phyloP scores from a whole-genome alignment of 139 green algal genomes.

The Asterochloris sp. region DNA sequence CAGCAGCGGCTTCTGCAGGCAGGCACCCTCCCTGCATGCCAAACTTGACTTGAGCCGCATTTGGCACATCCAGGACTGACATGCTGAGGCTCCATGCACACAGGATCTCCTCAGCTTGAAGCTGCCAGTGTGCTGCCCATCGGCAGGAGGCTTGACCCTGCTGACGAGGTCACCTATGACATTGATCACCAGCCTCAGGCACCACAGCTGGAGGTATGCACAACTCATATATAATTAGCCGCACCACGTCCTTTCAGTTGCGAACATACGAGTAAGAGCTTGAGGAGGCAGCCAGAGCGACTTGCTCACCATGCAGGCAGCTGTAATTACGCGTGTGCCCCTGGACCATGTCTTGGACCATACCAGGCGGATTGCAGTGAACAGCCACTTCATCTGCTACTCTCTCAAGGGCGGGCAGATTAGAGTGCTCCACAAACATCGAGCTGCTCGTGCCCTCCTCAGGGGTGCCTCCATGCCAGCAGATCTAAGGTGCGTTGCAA shows the following conservation, averaged over 20 bases:
- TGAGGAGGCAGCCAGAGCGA: not conserved
- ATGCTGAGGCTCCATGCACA: not conserved
- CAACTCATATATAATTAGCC: not conserved
- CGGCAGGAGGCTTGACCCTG: not conserved
- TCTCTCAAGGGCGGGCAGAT: slow-evolving; percentile 72
- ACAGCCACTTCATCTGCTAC: slow-evolving; percentile 72
- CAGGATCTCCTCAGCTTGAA: not conserved
- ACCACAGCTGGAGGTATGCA: slow-evolving; percentile 43
- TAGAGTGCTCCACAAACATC: slow-evolving; percentile 61
- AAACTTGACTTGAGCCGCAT: not conserved
- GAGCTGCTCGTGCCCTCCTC: slow-evolving; percentile 52
- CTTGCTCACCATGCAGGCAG: slow-evolving; percentile 30
- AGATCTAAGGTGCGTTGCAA: slow-evolving; percentile 38
- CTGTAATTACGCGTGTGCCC: slow-evolving; percentile 50
- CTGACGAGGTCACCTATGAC: slow-evolving; percentile 1
- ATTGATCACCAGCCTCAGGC: slow-evolving; percentile 10
- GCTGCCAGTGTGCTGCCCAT: not conserved
- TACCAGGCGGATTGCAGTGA: slow-evolving; percentile 55
- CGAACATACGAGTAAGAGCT: not conserved
- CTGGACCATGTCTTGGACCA: slow-evolving; percentile 36
- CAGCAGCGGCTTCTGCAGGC: slow-evolving; percentile 19
- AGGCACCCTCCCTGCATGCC: not conserved
- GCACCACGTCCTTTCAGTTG: not conserved
- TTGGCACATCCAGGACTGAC: not conserved
- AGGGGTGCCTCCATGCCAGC: slow-evolving; percentile 57